Conservation (phyloP, 768 basidiomycete species). For the Clavaria fumosa region DNA sequence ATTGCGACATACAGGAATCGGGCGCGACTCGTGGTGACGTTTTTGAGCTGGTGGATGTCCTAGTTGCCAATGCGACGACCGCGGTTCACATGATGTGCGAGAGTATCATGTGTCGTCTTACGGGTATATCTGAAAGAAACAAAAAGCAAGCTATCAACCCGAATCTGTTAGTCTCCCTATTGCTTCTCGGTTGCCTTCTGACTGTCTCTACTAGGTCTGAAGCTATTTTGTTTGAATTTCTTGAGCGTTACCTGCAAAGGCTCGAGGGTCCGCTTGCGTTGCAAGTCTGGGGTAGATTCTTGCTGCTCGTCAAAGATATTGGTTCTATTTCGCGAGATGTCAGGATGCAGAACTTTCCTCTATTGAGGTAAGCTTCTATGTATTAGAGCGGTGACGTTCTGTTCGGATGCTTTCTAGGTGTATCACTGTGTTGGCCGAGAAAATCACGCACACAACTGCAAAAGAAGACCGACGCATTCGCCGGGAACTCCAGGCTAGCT, state of each 20-base stretch:
- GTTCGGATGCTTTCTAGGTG: slow-evolving; percentile 36
- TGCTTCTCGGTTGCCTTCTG: slow-evolving; percentile 1
- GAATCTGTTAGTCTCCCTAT: slow-evolving; percentile 39
- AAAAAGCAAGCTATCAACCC: slow-evolving; percentile 48
- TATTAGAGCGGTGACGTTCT: no score
- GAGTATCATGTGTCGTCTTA: slow-evolving; percentile 48
- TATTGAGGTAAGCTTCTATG: slow-evolving; percentile 42
- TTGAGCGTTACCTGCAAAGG: slow-evolving; percentile 71
- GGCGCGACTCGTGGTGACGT: slow-evolving; percentile 31
- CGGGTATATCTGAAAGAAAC: slow-evolving; percentile 38
- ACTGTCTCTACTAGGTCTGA: slow-evolving; percentile 39
- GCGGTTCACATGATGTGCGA: slow-evolving; percentile 85
- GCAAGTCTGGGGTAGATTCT: slow-evolving; percentile 78
- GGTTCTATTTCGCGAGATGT: slow-evolving; percentile 49
- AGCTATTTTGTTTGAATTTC: slow-evolving; percentile 59
- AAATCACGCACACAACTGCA: slow-evolving; percentile 76
- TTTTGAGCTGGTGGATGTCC: slow-evolving; percentile 72
- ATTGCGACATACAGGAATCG: slow-evolving; percentile 21
- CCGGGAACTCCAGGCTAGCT: slow-evolving; percentile 68
- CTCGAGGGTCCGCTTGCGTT: slow-evolving; percentile 85
- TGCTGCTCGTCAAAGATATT: slow-evolving; percentile 68
- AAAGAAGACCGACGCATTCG: slow-evolving; percentile 80
- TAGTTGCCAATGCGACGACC: slow-evolving; percentile 73
- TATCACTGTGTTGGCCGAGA: slow-evolving; percentile 63
- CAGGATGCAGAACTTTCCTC: slow-evolving; percentile 53